Base-by-base conservation (phyloP, 805 yeast species). In the Suhomyces xylopsoci region DNA sequence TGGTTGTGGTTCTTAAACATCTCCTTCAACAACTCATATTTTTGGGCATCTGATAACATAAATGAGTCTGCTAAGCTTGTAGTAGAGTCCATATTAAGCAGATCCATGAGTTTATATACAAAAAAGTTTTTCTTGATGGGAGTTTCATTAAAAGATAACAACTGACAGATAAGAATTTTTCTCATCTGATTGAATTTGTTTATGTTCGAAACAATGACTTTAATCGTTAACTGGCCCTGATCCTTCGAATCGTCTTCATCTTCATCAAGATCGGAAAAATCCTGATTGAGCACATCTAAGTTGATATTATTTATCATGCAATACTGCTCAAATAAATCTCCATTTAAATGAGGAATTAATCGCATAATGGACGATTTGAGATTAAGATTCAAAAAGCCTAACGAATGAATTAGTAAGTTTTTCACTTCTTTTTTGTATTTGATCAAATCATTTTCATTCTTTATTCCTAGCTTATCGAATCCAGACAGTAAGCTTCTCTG, bases 301-400 rank as follows among this genome's bases (percentile, higher is more conserved):
- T 67, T 64, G 12, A 75, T 63, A 41, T 68, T 65, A 53, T 76
- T 73, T n/a, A 74, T 66, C 20, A 59, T 58, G 51, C 77, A 73
- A 52, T 73, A 75, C 55, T 71, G 69, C 52, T 76, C 77, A 25
- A 76, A 60, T 8, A 67, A 56, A 1, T 65, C 68, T 0, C 80
- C 79, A 53, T 75, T 73, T 30, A 71, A 52, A 24, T 57, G 53
- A 0, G 77, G 73, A 1, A 75, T 50, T 7, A 73, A 55, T 19
- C 63, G 63, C 7, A 59, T 48, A 14, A 72, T 65, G 3, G 71
- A 67, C n/a, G 55, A 48, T 49, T 55, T 66, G 28, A 70, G 49
- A 53, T 70, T 68, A 49, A 68, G 57, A 20, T 61, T 62, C 40
- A 73, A 55, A 25, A 71, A 64, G 25, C 58, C 50, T 28, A 76